Percentiles rank a stretch among this genome's conserved stretches.
phyloP scores from a whole-genome alignment of 805 yeast genomes.

The Wickerhamomyces alni region DNA sequence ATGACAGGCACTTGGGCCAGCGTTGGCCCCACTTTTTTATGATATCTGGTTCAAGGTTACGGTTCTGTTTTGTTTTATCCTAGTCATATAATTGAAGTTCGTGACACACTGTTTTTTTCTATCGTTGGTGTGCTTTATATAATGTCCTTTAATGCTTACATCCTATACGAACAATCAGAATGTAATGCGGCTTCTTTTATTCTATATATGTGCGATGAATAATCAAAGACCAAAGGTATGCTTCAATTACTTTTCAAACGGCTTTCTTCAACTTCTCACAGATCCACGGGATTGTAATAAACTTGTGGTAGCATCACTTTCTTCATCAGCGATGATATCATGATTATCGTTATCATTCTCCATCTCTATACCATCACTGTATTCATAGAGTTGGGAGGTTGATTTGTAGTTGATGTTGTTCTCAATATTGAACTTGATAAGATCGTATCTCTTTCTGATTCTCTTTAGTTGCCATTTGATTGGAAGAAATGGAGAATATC shows the following conservation, averaged over 20 bases:
- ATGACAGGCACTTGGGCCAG: background rate
- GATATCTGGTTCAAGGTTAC: no score
- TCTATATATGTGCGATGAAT: no score
- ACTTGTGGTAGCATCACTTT: constrained; percentile 15
- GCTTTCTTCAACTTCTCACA: constrained; percentile 7
- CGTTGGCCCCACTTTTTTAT: no score
- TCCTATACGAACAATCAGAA: no score
- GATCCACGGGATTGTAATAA: constrained; percentile 8
- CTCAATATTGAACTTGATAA: constrained; percentile 29
- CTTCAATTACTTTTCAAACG: no score
- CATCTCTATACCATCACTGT: constrained; percentile 2
- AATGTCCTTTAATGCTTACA: no score
- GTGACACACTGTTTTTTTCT: no score
- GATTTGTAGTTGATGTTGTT: constrained; percentile 25
- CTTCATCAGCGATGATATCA: constrained; percentile 7
- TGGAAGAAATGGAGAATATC: constrained; percentile 59
- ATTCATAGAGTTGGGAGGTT: constrained; percentile 6
- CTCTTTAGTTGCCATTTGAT: constrained; percentile 53
- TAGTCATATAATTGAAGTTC: no score
- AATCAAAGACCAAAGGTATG: no score
- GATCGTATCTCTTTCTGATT: constrained; percentile 33
- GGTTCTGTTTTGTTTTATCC: no score
- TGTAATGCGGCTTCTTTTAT: no score
- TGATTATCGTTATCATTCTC: constrained; percentile 1
- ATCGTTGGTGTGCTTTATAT: no score